These are phyloP conservation scores for Leishmania major DNA, from an alignment of 208 protist species.

Conservation along the genomic window DNA sequence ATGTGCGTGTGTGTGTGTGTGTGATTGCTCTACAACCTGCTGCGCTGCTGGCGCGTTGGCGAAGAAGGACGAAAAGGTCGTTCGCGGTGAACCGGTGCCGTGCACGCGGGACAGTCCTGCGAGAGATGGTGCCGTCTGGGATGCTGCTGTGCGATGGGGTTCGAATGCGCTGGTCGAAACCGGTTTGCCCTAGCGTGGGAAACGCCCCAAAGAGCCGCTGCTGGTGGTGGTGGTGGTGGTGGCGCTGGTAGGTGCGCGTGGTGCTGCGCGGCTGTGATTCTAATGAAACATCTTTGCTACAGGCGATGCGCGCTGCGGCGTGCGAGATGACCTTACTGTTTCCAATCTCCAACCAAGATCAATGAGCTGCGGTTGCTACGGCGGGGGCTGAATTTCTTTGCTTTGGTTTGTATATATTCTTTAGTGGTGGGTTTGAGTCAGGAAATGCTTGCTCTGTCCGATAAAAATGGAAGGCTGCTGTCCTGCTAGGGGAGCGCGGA, in stretches of 20 bases:
- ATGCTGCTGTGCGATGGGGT: constrained; percentile 19
- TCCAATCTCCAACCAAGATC: constrained; percentile 53
- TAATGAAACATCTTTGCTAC: constrained; percentile 51
- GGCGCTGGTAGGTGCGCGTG: background rate
- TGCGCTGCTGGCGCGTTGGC: background rate
- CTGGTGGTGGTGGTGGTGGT: background rate
- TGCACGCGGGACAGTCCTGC: constrained; percentile 17
- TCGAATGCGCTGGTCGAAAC: constrained; percentile 49
- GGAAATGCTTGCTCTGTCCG: no score
- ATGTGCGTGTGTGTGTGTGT: background rate
- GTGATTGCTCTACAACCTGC: background rate
- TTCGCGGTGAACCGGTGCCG: constrained; percentile 13
- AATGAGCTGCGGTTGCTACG: constrained; percentile 26
- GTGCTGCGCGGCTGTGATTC: constrained; percentile 34
- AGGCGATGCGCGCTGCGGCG: constrained; percentile 32
- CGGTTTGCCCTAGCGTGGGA: constrained; percentile 49
- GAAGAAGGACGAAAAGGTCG: constrained; percentile 12
- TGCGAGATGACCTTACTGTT: constrained; percentile 40
- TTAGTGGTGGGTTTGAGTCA: rapidly evolving
- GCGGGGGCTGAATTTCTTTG: background rate
- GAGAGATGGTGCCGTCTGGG: constrained; percentile 7
- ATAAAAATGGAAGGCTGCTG: no score
- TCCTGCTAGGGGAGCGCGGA: no score
- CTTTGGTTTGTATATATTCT: no score
- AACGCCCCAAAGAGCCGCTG: constrained; percentile 50